Conservation (phyloP, 768 basidiomycete genomes). For the Pleurotus pulmonarius region DNA sequence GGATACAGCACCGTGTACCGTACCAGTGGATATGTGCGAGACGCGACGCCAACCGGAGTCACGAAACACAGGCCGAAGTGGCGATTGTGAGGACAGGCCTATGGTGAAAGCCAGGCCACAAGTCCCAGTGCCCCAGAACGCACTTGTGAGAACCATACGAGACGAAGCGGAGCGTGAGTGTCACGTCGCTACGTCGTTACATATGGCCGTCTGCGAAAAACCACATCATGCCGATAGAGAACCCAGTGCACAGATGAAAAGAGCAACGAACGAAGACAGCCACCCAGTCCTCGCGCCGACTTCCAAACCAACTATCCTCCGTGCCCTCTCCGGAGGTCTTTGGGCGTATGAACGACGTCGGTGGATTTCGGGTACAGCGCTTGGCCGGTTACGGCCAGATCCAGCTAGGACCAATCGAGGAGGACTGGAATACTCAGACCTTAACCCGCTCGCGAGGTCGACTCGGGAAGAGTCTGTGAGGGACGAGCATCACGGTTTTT, state of each 20-base stretch:
- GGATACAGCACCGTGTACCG: too few species aligned
- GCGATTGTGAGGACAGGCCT: not conserved
- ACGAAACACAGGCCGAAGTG: not conserved
- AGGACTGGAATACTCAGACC: conserved; percentile 74
- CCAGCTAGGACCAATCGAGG: conserved; percentile 61
- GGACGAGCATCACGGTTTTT: conserved; percentile 70
- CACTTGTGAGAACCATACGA: not conserved
- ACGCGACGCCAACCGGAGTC: not conserved
- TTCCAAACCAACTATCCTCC: conserved; percentile 42
- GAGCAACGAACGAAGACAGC: conserved; percentile 7
- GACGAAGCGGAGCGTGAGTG: not conserved
- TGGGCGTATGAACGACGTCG: not conserved
- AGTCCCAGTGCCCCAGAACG: not conserved
- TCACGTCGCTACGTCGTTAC: not conserved
- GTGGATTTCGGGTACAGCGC: conserved; percentile 69
- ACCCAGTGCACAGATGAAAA: conserved; percentile 6
- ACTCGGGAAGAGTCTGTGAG: conserved; percentile 38
- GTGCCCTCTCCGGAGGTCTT: conserved; percentile 12
- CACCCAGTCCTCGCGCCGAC: conserved; percentile 53
- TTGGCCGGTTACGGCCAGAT: conserved; percentile 52
- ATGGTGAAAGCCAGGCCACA: not conserved
- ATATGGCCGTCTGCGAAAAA: not conserved
- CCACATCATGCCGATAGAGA: conserved; percentile 5
- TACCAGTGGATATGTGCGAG: not conserved
- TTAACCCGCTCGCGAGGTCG: conserved; percentile 70